A percentile compares a stretch with the other conserved stretches of the same genome.
Conservation (phyloP, 2,329 filamentous ascomycete genomes). For the Sphaerulina vaccinii region DNA sequence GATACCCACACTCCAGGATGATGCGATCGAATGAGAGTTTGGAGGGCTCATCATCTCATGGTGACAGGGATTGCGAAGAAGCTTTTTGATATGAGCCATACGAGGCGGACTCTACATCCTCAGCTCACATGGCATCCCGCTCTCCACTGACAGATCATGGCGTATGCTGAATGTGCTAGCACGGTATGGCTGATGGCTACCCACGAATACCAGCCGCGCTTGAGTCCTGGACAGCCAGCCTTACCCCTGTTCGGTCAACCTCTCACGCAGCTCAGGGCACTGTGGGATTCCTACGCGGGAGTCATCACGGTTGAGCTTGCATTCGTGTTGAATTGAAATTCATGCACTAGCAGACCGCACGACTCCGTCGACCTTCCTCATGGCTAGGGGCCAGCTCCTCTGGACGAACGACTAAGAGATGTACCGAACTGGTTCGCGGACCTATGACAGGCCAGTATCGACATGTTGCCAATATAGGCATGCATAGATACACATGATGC, state of each 20-base stretch:
- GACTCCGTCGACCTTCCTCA: background rate
- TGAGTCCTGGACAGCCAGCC: background rate
- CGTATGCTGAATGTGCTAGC: conserved; percentile 1
- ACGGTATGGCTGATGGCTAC: background rate
- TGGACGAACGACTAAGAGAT: background rate
- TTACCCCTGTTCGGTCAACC: background rate
- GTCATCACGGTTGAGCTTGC: conserved; percentile 9
- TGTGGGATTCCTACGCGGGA: conserved; percentile 7
- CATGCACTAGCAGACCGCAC: conserved; percentile 16
- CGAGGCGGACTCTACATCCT: background rate
- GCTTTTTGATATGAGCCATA: background rate
- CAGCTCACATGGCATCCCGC: conserved; percentile 5
- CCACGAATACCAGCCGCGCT: conserved; percentile 4
- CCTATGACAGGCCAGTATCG: conserved; percentile 10
- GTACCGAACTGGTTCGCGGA: conserved; percentile 1
- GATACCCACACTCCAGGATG: background rate
- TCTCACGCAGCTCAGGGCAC: background rate
- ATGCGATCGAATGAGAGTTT: background rate
- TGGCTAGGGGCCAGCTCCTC: background rate
- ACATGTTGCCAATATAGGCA: conserved; percentile 6
- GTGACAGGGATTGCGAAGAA: conserved; percentile 3
- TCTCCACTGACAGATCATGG: background rate
- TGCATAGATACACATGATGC: conserved; percentile 12
- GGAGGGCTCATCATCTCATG: background rate
- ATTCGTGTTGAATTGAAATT: background rate